phyloP scores from a whole-genome alignment of 768 basidiomycete species.

The Scleroderma bovista region DNA sequence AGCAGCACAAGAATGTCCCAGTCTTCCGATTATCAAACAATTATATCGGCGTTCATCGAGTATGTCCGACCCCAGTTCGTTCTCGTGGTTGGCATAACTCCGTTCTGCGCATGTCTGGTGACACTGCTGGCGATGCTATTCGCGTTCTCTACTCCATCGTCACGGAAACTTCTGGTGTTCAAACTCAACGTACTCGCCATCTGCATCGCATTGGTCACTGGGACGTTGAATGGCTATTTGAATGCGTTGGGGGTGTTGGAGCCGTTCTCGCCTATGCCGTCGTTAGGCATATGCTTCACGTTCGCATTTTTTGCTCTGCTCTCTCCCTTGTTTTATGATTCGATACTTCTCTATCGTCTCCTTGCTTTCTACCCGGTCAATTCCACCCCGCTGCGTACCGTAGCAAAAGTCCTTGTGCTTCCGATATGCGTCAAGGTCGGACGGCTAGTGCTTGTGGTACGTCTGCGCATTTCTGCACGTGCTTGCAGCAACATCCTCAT shows the following conservation, averaged over 20 bases:
- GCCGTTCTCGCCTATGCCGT: not conserved
- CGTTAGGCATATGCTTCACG: not conserved
- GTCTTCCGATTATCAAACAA: not conserved
- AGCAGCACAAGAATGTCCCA: not conserved
- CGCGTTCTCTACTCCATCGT: constrained; percentile 19
- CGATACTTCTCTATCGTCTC: constrained; percentile 34
- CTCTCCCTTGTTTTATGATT: constrained; percentile 16
- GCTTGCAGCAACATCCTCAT: not conserved
- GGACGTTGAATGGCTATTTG: not conserved
- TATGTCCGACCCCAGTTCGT: not conserved
- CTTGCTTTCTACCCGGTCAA: constrained; percentile 30
- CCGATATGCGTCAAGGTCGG: constrained; percentile 27
- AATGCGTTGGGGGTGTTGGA: not conserved
- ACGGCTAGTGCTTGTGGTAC: constrained; percentile 13
- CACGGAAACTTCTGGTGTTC: constrained; percentile 18
- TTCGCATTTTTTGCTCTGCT: not conserved
- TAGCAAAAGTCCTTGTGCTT: constrained; percentile 21
- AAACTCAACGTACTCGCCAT: constrained; percentile 21
- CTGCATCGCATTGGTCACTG: constrained; percentile 8
- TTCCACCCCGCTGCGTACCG: constrained; percentile 7
- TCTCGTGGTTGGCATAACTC: not conserved
- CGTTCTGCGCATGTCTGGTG: not conserved
- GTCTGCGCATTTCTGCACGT: constrained; percentile 5
- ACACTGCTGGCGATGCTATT: constrained; percentile 13
- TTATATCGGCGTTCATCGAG: not conserved